Evolutionary conservation across 805 yeast genomes (phyloP), one percentile per base, ranked within the genome.

Genomic region (Dipodascopsis tothii): DNA sequence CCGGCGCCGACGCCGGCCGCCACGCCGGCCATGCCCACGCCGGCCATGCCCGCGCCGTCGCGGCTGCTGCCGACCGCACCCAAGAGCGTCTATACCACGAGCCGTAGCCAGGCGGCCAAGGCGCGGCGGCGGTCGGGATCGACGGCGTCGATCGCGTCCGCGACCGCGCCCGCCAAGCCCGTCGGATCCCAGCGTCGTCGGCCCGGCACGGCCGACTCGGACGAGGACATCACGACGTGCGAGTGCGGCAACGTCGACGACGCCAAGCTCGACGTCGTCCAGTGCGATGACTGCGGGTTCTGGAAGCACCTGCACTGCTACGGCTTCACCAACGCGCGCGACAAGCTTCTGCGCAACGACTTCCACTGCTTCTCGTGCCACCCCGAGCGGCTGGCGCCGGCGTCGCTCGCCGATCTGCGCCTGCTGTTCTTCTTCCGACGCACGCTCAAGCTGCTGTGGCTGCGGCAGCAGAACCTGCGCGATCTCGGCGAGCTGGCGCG

Each of bases 281-380:
- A 50, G 35, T 50, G 54, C 38, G 38, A 38, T 3, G 28, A 30
- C 17, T 50, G 54, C 40, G 7, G 19, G 7, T 18, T 19, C 25
- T 50, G 54, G 54, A 41, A 41, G 28, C 54, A 50, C 23, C 23
- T 50, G 14, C 25, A 21, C 33, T 50, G 54, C 40, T 50, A 50
- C 33, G 54, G 54, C 11, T 50, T 35, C 23, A 35, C 35, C 21
- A 33, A 33, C 21, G 34, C 40, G 6, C 33, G 36, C 23, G 54
- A 50, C 33, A 35, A 40, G 11, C 27, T 33, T 7, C 23, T 50
- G 33, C 33, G 28, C 3, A 35, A 39, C 9, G 37, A 27, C 14
- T 50, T 45, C 23, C 16, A 33, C 6, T 50, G 54, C 41, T 23
- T 27, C 27, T 4, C 35, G 4, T 50, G 54, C 38, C n/a, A 21